Evolutionary conservation across 106 monocot species (phyloP).

Genomic region (Acorus gramineus): DNA sequence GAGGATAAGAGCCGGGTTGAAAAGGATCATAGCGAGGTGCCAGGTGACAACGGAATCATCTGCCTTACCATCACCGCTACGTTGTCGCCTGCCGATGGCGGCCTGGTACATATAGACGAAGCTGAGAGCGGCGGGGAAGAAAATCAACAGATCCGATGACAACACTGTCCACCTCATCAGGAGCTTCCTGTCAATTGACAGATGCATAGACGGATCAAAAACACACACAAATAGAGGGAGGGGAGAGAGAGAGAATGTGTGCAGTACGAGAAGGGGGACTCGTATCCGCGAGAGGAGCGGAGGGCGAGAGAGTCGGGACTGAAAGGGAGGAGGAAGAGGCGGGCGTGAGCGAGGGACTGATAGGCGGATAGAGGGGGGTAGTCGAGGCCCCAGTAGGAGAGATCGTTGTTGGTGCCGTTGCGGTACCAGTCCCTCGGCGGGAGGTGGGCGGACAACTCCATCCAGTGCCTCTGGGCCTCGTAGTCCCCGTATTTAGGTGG

Average conservation of each 20-base stretch:
- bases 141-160: constrained; percentile 69
- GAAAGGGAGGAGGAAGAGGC: constrained; percentile 49
- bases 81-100: constrained; percentile 6
- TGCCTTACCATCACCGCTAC: constrained; percentile 3
- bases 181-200: constrained; percentile 49
- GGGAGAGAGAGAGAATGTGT: neutral
- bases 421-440: constrained; percentile 66
- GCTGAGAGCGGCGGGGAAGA: constrained; percentile 68
- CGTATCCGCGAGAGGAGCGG: constrained; percentile 57
- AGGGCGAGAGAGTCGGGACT: constrained; percentile 56
- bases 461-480: constrained; percentile 99
- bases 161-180: constrained; percentile 92
- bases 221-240: neutral
- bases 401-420: constrained; percentile 64
- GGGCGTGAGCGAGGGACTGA: constrained; percentile 70
- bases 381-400: constrained; percentile 96
- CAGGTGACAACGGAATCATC: constrained; percentile 20
- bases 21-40: constrained; percentile 69
- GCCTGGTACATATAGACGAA: constrained; percentile 42
- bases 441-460: constrained; percentile 90
- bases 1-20: constrained; percentile 74
- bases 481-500: constrained; percentile 93
- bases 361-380: constrained; percentile 97
- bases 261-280: constrained; percentile 48
- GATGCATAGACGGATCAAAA: neutral